Base-by-base conservation (phyloP, 805 yeast genomes). In the Barnettozyma siamensis region DNA sequence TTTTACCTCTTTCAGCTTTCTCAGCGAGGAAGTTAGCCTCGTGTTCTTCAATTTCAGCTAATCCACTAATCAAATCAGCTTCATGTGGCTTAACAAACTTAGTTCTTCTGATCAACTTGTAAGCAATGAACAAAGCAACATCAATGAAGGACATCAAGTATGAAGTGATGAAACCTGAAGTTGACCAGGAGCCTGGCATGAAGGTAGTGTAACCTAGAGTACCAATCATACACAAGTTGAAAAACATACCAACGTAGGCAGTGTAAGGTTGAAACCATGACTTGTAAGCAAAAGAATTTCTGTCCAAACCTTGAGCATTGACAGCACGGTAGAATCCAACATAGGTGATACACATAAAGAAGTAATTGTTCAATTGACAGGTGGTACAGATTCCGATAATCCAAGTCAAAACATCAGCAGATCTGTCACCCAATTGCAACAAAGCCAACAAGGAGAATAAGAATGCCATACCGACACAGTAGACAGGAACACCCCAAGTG, bases 151-250 rank as follows among this genome's bases (percentile, higher is more conserved):
- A 69, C 88, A 84, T 83, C 50, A 87, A 67, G 57, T 87, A 87
- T 53, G 73, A 75, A 58, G 78, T 83, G 53, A 84, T 66, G 62
- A 87, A 86, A 20, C 70, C 65, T 47, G 76, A 70, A 20, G 71
- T 70, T n/a, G 67, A 58, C 88, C 91, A 86, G 37, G 63, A 52
- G 12, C 83, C 86, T n/a, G 82, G 80, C 47, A 81, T 59, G 63
- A 87, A 85, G 1, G 77, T 82, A 4, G 77, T 66, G 64, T 83
- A 87, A 8, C 95, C 95, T 40, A 76, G 74, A 20, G 76, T 61
- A 51, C 76, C 62, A 47, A 76, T 58, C 85, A 85, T 69, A 49
- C 68, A 59, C 40, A 66, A 41, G 8, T 73, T 66, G 36, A 72
- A 60, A 33, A 62, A 45, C 16, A 73, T 55, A 0, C 78, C 80